Evolutionary conservation across 192 early-diverging fungal species (phyloP), one percentile per base, ranked within the genome.

Genomic region (Entrophospora sp.): DNA sequence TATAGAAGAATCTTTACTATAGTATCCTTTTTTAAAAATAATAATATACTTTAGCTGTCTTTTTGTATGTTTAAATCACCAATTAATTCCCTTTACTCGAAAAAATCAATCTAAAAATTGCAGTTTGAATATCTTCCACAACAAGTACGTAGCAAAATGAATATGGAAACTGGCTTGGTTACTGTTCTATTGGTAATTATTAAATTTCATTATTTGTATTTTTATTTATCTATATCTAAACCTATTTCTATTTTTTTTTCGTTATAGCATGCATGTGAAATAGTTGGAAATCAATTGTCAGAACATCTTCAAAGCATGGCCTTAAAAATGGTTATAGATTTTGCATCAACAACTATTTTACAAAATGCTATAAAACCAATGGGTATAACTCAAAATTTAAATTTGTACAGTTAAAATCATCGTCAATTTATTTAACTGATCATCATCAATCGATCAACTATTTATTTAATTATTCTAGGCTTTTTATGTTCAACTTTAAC

Each of bases 81-180:
- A 30, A 30, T 37, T 24, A 9, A 24, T 0, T 32, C 37, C 24
- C 38, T 66, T 42, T 13, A 37, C 27, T 63, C 44, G 9, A 34
- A 3, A 36, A 69, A 18, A 30, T 27, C 32, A n/a, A 43, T 20
- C 24, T 48, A 2, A 12, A 44, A 52, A 65, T n/a, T 61, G n/a
- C n/a, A 85, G 82, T 81, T 90, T 69, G 86, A 90, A 58, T 91
- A 90, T 61, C 69, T 90, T 51, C 89, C 89, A 9, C 78, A 89
- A 44, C 70, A 86, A 27, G 84, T 79, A 55, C 78, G 78, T 12
- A 70, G 73, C 25, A 82, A 82, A 43, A 69, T 73, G 44, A 66
- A 68, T 31, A 71, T 78, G 70, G 81, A 83, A 64, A 64, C 72
- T 22, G 71, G 73, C 14, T 70, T 83, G 38, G 71, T 76, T 7